phyloP scores from a whole-genome alignment of 2,329 filamentous ascomycete species.

The Sarocladiaceae sp. region DNA sequence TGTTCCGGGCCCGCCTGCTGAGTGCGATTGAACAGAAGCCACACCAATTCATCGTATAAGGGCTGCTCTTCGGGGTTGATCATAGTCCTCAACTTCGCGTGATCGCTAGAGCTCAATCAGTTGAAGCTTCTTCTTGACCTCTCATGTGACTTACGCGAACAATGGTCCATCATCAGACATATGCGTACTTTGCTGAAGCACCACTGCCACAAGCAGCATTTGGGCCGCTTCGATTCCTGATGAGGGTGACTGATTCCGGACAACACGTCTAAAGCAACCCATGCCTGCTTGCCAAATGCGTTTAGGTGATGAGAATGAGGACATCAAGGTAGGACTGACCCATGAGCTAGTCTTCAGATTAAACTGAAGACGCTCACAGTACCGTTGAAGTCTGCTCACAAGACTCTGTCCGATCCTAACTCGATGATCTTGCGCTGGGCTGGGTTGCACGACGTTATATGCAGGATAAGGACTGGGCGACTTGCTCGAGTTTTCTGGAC shows the following conservation, averaged over 20 bases:
- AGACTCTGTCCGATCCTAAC: background rate
- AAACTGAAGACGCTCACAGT: background rate
- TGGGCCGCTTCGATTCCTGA: background rate
- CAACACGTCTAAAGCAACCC: background rate
- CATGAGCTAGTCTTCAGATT: background rate
- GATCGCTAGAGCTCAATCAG: background rate
- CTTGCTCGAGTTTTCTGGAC: background rate
- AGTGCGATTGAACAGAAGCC: background rate
- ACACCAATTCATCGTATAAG: background rate
- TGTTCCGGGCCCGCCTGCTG: too few relatives aligned
- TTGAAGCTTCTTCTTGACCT: background rate
- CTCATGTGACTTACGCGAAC: too few relatives aligned
- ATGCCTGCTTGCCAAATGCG: slow-evolving; percentile 5
- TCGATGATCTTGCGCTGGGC: background rate
- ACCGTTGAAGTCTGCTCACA: background rate
- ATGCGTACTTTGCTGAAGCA: too few relatives aligned
- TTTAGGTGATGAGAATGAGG: background rate
- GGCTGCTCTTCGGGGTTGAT: background rate
- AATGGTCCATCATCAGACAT: too few relatives aligned
- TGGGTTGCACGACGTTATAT: background rate
- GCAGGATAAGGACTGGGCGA: background rate
- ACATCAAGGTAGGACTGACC: background rate
- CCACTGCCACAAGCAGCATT: background rate
- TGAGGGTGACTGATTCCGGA: background rate
- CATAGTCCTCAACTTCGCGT: background rate